These are phyloP conservation scores for Nannizziopsis barbatae DNA, from an alignment of 2,329 filamentous ascomycete genomes.

Conservation along the genomic window DNA sequence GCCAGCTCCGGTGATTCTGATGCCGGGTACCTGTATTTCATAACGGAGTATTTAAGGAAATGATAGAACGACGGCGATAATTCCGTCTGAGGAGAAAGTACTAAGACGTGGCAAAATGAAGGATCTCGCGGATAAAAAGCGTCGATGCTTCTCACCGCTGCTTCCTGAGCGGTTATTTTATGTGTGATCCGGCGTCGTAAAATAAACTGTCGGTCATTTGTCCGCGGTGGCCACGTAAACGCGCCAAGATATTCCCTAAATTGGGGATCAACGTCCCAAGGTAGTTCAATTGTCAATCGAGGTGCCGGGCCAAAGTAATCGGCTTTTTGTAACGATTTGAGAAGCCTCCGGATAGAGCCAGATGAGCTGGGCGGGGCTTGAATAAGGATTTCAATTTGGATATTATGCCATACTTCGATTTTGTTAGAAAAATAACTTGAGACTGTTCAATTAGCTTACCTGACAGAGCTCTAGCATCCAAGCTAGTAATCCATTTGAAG, in stretches of 20 bases:
- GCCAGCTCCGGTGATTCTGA: slow-evolving; percentile 35
- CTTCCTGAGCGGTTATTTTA: slow-evolving; percentile 54
- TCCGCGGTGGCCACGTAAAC: slow-evolving; percentile 56
- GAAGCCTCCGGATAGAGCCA: slow-evolving; percentile 62
- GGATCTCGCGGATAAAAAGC: slow-evolving; percentile 69
- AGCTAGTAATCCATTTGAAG: slow-evolving; percentile 62
- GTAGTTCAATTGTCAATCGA: slow-evolving; percentile 74
- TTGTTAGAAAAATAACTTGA: slow-evolving; percentile 8
- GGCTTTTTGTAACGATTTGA: slow-evolving; percentile 62
- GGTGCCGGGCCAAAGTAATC: slow-evolving; percentile 64
- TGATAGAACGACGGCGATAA: slow-evolving; percentile 73
- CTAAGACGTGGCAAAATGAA: slow-evolving; percentile 60
- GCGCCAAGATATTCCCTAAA: slow-evolving; percentile 51
- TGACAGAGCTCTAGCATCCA: slow-evolving; percentile 61
- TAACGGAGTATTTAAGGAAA: slow-evolving; percentile 65
- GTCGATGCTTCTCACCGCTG: slow-evolving; percentile 66
- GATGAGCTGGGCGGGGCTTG: slow-evolving; percentile 61
- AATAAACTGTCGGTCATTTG: slow-evolving; percentile 44
- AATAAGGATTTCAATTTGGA: slow-evolving; percentile 71
- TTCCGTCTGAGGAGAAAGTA: slow-evolving; percentile 72
- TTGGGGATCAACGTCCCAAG: slow-evolving; percentile 54
- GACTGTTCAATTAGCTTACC: slow-evolving; percentile 35
- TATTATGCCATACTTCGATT: slow-evolving; percentile 59
- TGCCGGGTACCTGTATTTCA: slow-evolving; percentile 66
- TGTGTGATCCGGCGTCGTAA: slow-evolving; percentile 63